These are phyloP conservation scores for Parathielavia hyrcaniae DNA, from an alignment of 495 filamentous ascomycete genomes.

Conservation along the genomic window DNA sequence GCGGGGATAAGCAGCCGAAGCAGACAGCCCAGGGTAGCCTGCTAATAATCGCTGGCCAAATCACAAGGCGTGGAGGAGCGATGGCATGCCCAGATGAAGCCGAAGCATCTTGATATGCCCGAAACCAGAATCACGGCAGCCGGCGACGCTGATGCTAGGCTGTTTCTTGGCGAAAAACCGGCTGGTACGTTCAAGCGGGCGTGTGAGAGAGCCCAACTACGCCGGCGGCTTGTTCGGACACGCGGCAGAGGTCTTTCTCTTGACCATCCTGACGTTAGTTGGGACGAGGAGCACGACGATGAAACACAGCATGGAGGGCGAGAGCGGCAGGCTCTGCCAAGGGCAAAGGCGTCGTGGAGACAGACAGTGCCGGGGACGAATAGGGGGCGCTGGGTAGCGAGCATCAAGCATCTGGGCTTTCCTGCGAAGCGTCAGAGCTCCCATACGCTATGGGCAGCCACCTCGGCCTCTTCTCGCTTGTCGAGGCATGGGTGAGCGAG, in stretches of 20 bases:
- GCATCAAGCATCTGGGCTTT: background rate
- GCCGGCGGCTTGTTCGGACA: background rate
- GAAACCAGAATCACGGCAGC: background rate
- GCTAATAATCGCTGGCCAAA: background rate
- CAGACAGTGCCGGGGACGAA: slow-evolving; percentile 15
- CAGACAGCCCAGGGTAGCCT: no score
- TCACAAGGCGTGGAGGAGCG: background rate
- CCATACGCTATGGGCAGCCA: background rate
- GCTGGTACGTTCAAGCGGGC: background rate
- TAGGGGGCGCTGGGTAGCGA: slow-evolving; percentile 23
- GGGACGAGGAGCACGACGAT: background rate
- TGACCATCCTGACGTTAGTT: background rate
- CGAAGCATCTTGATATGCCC: background rate
- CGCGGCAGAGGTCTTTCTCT: background rate
- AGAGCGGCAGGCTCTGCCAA: slow-evolving; percentile 8
- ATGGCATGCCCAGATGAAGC: background rate
- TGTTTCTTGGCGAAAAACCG: background rate
- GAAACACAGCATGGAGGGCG: background rate
- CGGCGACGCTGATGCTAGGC: background rate
- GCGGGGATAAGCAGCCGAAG: no score
- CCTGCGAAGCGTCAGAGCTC: background rate
- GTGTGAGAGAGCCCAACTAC: background rate
- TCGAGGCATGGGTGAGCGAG: background rate
- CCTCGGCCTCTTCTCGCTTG: background rate
- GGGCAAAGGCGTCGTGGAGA: slow-evolving; percentile 6